phyloP scores from a whole-genome alignment of 192 early-diverging fungal species.

The Coemansia sp. region DNA sequence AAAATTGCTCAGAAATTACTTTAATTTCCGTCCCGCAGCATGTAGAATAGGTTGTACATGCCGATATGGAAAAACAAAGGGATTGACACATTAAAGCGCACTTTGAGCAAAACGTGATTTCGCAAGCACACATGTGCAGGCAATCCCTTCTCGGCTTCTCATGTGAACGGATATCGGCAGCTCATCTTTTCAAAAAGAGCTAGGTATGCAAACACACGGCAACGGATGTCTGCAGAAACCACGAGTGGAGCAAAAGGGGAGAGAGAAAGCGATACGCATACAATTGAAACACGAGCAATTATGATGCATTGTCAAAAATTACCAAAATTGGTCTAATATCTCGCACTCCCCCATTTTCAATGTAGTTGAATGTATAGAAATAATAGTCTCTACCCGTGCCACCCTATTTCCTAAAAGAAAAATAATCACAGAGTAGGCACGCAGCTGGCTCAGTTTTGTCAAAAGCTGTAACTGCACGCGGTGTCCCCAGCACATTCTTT shows the following conservation, averaged over 20 bases:
- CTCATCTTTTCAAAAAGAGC: not conserved
- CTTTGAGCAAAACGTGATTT: conserved; percentile 12
- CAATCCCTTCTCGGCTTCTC: not conserved
- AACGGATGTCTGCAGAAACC: not conserved
- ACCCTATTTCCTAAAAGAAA: not conserved
- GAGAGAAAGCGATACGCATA: not conserved
- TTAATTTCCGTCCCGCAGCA: conserved; percentile 9
- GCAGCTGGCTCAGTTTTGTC: too few species aligned
- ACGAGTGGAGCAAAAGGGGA: not conserved
- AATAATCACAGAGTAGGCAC: not conserved
- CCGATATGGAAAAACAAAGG: not conserved
- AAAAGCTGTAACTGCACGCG: too few species aligned
- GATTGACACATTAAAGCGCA: not conserved
- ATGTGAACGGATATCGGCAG: not conserved
- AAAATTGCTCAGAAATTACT: not conserved
- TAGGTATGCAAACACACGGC: not conserved
- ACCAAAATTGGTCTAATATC: not conserved
- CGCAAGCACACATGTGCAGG: not conserved
- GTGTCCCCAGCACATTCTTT: too few species aligned
- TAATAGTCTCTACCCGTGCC: not conserved
- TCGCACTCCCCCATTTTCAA: not conserved
- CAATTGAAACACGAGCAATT: conserved; percentile 1
- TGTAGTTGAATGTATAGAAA: not conserved
- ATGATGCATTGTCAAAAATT: conserved; percentile 1
- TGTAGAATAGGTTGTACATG: conserved; percentile 2